A percentile compares a stretch with the other conserved stretches of the same genome.
Evolutionary conservation across 495 filamentous ascomycete species (phyloP).

Genomic region (Lepraria neglecta): DNA sequence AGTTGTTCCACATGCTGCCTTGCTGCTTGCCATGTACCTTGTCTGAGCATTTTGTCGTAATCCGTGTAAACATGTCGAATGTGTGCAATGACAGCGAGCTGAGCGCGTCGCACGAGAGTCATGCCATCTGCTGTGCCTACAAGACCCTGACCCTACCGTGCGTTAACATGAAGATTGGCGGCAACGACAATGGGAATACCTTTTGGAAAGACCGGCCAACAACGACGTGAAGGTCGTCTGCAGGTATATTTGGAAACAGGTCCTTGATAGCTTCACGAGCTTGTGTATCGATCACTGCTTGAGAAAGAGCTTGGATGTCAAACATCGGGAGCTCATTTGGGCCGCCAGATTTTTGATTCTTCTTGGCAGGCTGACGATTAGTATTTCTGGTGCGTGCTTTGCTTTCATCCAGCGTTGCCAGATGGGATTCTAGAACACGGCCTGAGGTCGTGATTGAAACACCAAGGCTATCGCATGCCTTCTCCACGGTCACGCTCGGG

Average conservation of each 20-base stretch:
- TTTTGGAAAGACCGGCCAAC: slow-evolving; percentile 78
- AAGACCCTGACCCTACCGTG: slow-evolving; percentile 43
- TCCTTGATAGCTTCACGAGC: slow-evolving; percentile 70
- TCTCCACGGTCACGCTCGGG: slow-evolving; percentile 48
- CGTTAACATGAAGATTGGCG: slow-evolving; percentile 23
- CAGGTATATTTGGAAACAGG: slow-evolving; percentile 79
- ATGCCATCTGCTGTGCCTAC: slow-evolving; percentile 66
- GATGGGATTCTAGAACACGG: slow-evolving; percentile 34
- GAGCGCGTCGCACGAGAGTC: slow-evolving; percentile 64
- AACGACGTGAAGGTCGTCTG: slow-evolving; percentile 68
- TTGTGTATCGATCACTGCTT: slow-evolving; percentile 63
- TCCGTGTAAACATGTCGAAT: slow-evolving; percentile 81
- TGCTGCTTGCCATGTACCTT: slow-evolving; percentile 60
- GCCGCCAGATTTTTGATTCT: slow-evolving; percentile 18
- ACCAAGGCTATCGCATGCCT: slow-evolving; percentile 46
- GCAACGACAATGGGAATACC: slow-evolving; percentile 42
- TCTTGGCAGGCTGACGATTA: slow-evolving; percentile 13
- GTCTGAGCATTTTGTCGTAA: slow-evolving; percentile 71
- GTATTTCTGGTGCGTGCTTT: not conserved
- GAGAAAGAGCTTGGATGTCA: slow-evolving; percentile 31
- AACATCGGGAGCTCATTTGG: slow-evolving; percentile 11
- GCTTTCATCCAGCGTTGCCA: slow-evolving; percentile 17
- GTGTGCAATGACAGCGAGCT: slow-evolving; percentile 78
- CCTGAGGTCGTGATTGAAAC: slow-evolving; percentile 40
- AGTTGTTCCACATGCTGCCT: slow-evolving; percentile 62